A percentile compares a stretch with the other conserved stretches of the same genome.
phyloP scores from a whole-genome alignment of 2,329 filamentous ascomycete species.

The Microcyclosporella mali region DNA sequence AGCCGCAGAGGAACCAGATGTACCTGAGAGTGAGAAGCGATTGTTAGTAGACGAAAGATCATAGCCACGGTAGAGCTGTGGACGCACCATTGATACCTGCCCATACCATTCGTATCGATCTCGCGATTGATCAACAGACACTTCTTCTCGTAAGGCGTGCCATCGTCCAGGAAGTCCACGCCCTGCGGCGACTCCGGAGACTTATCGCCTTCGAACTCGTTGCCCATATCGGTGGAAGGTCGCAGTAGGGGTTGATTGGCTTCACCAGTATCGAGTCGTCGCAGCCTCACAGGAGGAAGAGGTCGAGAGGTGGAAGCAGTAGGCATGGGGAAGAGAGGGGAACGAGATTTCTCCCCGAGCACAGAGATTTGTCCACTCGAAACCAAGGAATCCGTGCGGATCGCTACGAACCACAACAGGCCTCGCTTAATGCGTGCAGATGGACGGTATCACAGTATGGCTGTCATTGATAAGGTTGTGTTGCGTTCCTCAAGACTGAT shows the following conservation, averaged over 20 bases:
- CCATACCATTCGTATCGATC: constrained; percentile 49
- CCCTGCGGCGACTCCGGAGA: neutral
- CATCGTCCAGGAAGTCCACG: neutral
- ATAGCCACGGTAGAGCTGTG: constrained; percentile 9
- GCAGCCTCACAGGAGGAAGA: constrained; percentile 3
- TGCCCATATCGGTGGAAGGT: neutral
- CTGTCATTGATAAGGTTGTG: too few species aligned
- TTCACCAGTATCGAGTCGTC: constrained; percentile 4
- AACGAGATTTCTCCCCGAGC: neutral
- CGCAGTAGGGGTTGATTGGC: constrained; percentile 5
- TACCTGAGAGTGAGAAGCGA: constrained; percentile 5
- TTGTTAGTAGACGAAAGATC: neutral
- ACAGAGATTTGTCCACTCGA: too few species aligned
- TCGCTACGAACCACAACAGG: too few species aligned
- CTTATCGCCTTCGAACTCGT: neutral
- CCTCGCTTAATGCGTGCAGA: too few species aligned
- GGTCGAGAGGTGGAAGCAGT: neutral
- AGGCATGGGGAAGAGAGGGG: neutral
- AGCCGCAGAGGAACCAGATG: constrained; percentile 48
- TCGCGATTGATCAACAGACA: constrained; percentile 42
- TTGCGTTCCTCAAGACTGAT: too few species aligned
- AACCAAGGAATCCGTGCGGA: too few species aligned
- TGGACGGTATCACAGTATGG: too few species aligned
- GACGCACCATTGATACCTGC: constrained; percentile 44
- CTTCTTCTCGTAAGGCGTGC: constrained; percentile 39